Evolutionary conservation across 2,329 filamentous ascomycete species (phyloP).

Genomic region (Chaetothyriales sp.): DNA sequence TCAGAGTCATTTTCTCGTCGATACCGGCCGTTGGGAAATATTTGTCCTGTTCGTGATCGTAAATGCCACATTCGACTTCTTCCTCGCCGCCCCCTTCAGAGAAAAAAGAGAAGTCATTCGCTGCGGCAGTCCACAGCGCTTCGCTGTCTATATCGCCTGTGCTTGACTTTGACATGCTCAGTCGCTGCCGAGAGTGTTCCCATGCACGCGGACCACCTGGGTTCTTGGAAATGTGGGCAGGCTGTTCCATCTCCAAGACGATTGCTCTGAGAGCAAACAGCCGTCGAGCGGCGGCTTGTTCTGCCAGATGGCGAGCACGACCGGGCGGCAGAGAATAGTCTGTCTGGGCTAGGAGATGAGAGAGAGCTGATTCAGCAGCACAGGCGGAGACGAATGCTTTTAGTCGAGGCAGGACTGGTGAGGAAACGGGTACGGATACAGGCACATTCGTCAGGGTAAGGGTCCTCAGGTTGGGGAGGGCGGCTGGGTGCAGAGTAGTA

Average conservation of each 20-base stretch:
- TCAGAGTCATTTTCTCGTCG: slow-evolving; percentile 32
- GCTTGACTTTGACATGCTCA: slow-evolving; percentile 38
- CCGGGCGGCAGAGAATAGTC: slow-evolving; percentile 48
- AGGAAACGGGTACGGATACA: slow-evolving; percentile 27
- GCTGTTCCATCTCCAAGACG: slow-evolving; percentile 40
- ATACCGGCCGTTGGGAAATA: slow-evolving; percentile 30
- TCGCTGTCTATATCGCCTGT: slow-evolving; percentile 48
- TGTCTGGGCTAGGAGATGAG: slow-evolving; percentile 39
- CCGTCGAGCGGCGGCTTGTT: slow-evolving; percentile 35
- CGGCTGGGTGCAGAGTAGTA: slow-evolving; percentile 38
- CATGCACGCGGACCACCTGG: neutral
- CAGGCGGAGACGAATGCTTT: slow-evolving; percentile 44
- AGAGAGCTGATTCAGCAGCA: slow-evolving; percentile 41
- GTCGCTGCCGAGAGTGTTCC: slow-evolving; percentile 6
- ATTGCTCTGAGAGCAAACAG: slow-evolving; percentile 44
- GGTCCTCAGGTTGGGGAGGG: slow-evolving; percentile 41
- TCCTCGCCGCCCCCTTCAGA: slow-evolving; percentile 31
- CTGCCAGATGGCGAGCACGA: slow-evolving; percentile 34
- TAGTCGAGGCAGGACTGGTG: slow-evolving; percentile 31
- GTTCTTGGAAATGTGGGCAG: slow-evolving; percentile 5
- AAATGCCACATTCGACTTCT: slow-evolving; percentile 36
- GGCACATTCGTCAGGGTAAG: slow-evolving; percentile 46
- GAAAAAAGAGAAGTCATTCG: slow-evolving; percentile 50
- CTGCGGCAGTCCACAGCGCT: slow-evolving; percentile 45
- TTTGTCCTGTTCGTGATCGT: slow-evolving; percentile 31